These are phyloP conservation scores for Cyberlindnera bimundalis DNA, from an alignment of 805 yeast species.

Conservation along the genomic window DNA sequence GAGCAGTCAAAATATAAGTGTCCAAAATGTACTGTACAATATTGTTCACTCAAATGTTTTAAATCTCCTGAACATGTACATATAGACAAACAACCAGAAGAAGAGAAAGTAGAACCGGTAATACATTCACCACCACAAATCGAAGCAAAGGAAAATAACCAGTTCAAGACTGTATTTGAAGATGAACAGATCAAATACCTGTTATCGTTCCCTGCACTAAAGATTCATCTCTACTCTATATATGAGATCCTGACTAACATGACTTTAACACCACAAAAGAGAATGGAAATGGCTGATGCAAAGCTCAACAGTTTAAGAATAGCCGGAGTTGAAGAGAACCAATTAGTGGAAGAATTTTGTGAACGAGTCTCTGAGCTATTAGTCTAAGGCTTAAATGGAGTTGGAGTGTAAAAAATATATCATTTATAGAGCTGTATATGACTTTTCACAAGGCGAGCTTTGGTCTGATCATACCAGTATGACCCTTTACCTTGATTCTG, in stretches of 20 bases:
- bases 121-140: not conserved
- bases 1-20: constrained; percentile 50
- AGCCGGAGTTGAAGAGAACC: constrained; percentile 67
- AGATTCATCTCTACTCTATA: constrained; percentile 50
- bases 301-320: constrained; percentile 56
- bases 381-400: too few relatives aligned
- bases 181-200: constrained; percentile 45
- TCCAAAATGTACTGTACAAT: constrained; percentile 41
- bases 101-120: not conserved
- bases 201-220: constrained; percentile 50
- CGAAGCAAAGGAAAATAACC: constrained; percentile 6
- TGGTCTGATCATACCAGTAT: constrained; percentile 32
- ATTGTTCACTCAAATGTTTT: constrained; percentile 62
- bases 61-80: constrained; percentile 41
- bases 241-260: constrained; percentile 42
- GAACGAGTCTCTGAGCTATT: constrained; percentile 16
- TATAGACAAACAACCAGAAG: not conserved
- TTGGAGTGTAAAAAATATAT: too few relatives aligned
- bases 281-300: constrained; percentile 56
- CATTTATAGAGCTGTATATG: not conserved
- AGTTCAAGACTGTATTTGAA: constrained; percentile 30
- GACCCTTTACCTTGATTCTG: constrained; percentile 37
- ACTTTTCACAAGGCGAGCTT: constrained; percentile 11
- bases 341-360: constrained; percentile 68
- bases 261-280: constrained; percentile 47